These are phyloP conservation scores for Hymenoscyphus fructigenus DNA, from an alignment of 2,329 filamentous ascomycete genomes.

Conservation along the genomic window DNA sequence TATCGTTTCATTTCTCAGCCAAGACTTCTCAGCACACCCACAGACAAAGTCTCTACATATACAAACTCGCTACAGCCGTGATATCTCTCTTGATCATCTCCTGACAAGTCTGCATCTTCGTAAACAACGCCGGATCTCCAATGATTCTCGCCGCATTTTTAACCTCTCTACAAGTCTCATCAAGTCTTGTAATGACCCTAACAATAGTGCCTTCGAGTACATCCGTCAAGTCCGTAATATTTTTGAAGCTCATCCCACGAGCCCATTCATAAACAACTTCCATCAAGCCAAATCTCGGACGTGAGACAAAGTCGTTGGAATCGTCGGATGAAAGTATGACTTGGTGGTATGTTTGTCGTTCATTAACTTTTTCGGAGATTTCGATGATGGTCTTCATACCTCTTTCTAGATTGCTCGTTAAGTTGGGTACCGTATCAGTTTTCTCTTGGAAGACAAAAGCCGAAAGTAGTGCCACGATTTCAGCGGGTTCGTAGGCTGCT, in stretches of 20 bases:
- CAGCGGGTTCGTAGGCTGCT: constrained; percentile 90
- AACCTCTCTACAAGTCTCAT: constrained; percentile 95
- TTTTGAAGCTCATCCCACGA: constrained; percentile 95
- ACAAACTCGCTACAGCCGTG: constrained; percentile 82
- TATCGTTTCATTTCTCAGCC: neutral
- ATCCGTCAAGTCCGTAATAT: constrained; percentile 93
- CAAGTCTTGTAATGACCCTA: constrained; percentile 85
- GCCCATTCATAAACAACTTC: constrained; percentile 99
- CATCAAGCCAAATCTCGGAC: constrained; percentile 87
- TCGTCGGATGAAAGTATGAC: constrained; percentile 90
- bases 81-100: constrained; percentile 98
- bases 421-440: constrained; percentile 74
- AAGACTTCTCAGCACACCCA: neutral
- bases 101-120: constrained; percentile 96
- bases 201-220: constrained; percentile 98
- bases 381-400: constrained; percentile 83
- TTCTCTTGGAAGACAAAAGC: constrained; percentile 98
- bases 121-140: constrained; percentile 87
- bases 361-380: constrained; percentile 90
- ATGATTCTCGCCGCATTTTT: constrained; percentile 96
- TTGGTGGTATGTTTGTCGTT: constrained; percentile 84
- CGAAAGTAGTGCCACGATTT: constrained; percentile 91
- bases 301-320: constrained; percentile 85
- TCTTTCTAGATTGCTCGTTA: constrained; percentile 78
- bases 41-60: constrained; percentile 60